phyloP scores from a whole-genome alignment of 2,329 filamentous ascomycete species.

The Aspergillus sp. region DNA sequence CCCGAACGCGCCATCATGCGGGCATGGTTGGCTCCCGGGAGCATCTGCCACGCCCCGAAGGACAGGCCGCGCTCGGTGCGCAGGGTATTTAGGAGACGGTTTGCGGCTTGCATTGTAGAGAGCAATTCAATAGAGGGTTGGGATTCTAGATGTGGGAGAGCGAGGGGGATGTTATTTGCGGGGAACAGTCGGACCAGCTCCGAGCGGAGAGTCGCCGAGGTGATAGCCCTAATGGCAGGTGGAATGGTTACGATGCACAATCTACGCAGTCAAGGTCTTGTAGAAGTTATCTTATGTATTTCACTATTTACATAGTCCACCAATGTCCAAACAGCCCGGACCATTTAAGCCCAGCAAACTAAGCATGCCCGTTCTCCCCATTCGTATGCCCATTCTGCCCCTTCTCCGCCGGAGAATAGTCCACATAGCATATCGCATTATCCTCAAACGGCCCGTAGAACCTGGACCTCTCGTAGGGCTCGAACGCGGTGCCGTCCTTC shows the following conservation, averaged over 20 bases:
- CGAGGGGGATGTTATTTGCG: background rate
- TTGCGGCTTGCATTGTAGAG: conserved; percentile 43
- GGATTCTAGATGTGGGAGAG: background rate
- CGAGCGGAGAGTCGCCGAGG: background rate
- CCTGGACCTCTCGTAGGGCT: conserved; percentile 34
- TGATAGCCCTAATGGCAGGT: too few relatives aligned
- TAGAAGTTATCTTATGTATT: too few relatives aligned
- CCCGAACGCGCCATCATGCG: conserved; percentile 44
- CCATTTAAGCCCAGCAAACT: background rate
- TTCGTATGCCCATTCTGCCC: background rate
- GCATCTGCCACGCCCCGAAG: conserved; percentile 51
- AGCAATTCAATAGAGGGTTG: background rate
- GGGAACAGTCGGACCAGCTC: background rate
- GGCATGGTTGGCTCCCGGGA: conserved; percentile 46
- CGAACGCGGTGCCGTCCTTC: conserved; percentile 31
- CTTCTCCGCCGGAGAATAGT: conserved; percentile 15
- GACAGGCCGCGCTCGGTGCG: conserved; percentile 38
- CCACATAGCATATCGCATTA: conserved; percentile 21
- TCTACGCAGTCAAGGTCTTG: too few relatives aligned
- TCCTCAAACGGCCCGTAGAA: conserved; percentile 37
- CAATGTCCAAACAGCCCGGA: background rate
- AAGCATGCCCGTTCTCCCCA: background rate
- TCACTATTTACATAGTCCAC: background rate
- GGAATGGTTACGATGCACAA: too few relatives aligned
- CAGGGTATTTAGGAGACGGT: conserved; percentile 44